Base-by-base conservation (phyloP, 192 early-diverging fungal genomes). In the Coemansia sp. region DNA sequence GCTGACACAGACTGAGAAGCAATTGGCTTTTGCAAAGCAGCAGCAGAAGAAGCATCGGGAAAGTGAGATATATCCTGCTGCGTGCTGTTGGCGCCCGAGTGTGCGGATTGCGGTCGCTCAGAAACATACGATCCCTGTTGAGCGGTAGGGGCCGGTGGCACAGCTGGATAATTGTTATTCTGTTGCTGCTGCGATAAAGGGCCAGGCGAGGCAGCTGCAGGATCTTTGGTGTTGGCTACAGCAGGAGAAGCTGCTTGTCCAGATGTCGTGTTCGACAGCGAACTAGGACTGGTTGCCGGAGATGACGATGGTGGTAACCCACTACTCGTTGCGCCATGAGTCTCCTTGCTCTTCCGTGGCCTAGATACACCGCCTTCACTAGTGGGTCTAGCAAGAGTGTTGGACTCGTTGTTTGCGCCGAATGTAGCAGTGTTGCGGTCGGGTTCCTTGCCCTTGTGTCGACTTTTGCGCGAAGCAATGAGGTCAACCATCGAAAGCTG, bases 401-500 rank as follows among this genome's bases (percentile, higher is more conserved):
- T 49, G 1, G 57, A 32, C n/a, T 19, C 58, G 38, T 15, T 57
- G 43, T 23, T 61, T 9, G 46, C 29, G 40, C 54, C 52, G 25
- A 52, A 52, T 52, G 49, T 4, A 57, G 42, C 23, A 20, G 34
- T 10, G 50, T 41, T 41, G 58, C 69, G 69, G 20, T 81, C 78
- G 11, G 73, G 69, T 41, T 72, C 78, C 41, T 81, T 81, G 17
- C 78, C 78, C 52, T 81, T 81, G 63, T 75, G 78, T 3, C 78
- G 67, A 55, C 49, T 63, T 52, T 81, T 81, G 60, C 78, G 78
- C 15, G 78, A 81, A 20, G 78, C 78, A 63, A 81, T 81, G 50
- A 81, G 58, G 69, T 81, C 78, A n/a, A 81, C 78, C 78, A 81
- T 81, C 2, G 72, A 65, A 23, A 78, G 66, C 71, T 83, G 76